Conservation (phyloP, 148 eudicot genomes). For the Amaranthus palmeri region DNA sequence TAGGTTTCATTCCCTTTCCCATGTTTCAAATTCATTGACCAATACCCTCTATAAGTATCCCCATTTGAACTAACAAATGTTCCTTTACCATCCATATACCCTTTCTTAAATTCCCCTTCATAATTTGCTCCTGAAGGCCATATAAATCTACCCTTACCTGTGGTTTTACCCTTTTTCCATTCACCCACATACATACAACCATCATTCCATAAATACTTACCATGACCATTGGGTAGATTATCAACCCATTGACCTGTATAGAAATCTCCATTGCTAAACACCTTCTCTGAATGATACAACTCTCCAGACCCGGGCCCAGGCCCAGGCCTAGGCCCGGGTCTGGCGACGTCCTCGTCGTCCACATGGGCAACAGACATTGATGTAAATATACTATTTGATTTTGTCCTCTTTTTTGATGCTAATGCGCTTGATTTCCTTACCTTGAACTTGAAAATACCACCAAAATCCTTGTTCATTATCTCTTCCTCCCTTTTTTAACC, state of each 20-base stretch:
- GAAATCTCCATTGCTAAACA: slow-evolving; percentile 54
- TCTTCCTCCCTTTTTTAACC: slow-evolving; percentile 3
- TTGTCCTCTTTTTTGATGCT: slow-evolving; percentile 45
- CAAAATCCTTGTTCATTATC: slow-evolving; percentile 36
- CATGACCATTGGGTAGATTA: slow-evolving; percentile 61
- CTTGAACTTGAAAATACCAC: slow-evolving; percentile 36
- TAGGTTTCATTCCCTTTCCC: slow-evolving; percentile 51
- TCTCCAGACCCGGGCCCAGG: slow-evolving; percentile 22
- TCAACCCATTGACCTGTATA: slow-evolving; percentile 66
- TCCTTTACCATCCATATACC: slow-evolving; percentile 76
- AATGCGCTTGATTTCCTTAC: slow-evolving; percentile 33
- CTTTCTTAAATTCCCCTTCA: slow-evolving; percentile 70
- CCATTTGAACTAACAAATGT: slow-evolving; percentile 52
- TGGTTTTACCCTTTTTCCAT: slow-evolving; percentile 63
- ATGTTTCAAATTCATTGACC: slow-evolving; percentile 61
- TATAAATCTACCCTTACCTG: slow-evolving; percentile 62
- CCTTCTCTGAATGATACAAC: slow-evolving; percentile 39
- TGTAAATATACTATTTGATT: slow-evolving; percentile 44
- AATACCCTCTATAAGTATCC: slow-evolving; percentile 57
- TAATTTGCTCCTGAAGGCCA: slow-evolving; percentile 96
- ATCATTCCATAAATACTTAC: slow-evolving; percentile 74
- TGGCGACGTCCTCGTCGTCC: slow-evolving; percentile 44
- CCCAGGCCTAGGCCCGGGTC: background rate
- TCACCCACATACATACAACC: slow-evolving; percentile 91
- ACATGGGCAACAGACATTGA: slow-evolving; percentile 90